Evolutionary conservation across 2,329 filamentous ascomycete genomes (phyloP), one percentile per base, ranked within the genome.

Genomic region (Trichoderma harzianum): DNA sequence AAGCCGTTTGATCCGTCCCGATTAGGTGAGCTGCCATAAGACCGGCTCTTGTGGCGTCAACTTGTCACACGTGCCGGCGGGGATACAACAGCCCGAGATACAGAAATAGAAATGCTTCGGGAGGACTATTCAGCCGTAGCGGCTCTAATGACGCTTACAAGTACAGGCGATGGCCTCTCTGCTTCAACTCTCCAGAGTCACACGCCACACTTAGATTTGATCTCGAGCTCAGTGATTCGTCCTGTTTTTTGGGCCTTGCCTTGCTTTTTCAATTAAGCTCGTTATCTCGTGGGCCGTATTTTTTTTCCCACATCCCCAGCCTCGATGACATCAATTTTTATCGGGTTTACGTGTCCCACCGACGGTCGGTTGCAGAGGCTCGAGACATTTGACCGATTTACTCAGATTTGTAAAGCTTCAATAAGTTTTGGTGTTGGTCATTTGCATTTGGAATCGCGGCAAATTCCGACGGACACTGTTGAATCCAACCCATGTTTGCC

Each of bases 121-220:
- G 28, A 61, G 39, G 66, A 69, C 26, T 26, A 69, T 69, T 69
- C 66, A 18, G 36, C 66, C 66, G 66, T n/a, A 69, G 66, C 66
- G 51, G 26, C 18, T 51, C 26, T 28, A 26, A 14, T 26, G 66
- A 69, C 55, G 55, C 55, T 34, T 60, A 51, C 28, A 61, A 34
- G 55, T 51, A 24, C 10, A 39, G 57, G 30, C 34, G n/a, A 24
- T 28, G n/a, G 39, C n/a, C 53, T 69, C n/a, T 61, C 26, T 51
- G 5, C 53, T 58, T 34, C 65, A 58, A 28, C 26, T 30, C 34
- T 32, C 36, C 14, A 60, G 34, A 60, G 65, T 60, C 65, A 68
- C 53, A 47, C 65, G 65, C 65, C 65, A 68, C 65, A 67, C 65
- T 21, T 32, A 12, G 34, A 28, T 36, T 32, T 58, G 36, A 28